phyloP scores from a whole-genome alignment of 2,329 filamentous ascomycete genomes.

The Ceratocystis diversiconidia region DNA sequence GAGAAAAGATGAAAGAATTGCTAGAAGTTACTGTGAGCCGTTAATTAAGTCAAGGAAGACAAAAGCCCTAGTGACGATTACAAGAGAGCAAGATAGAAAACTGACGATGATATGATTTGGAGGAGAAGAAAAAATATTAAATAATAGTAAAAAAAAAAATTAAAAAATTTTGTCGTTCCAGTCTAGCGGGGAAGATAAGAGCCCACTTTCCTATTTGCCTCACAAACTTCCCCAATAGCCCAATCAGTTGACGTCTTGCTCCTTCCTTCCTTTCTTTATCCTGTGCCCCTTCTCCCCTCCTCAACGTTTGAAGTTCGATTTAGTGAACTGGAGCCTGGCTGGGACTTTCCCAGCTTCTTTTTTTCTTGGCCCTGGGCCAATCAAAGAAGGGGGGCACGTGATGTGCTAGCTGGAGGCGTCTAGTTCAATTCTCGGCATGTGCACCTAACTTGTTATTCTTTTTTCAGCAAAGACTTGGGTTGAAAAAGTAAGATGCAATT shows the following conservation, averaged over 20 bases:
- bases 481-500: background rate
- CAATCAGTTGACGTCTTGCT: background rate
- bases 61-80: too few species aligned
- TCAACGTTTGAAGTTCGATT: background rate
- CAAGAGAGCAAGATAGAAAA: background rate
- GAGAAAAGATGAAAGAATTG: too few species aligned
- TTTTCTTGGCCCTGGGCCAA: background rate
- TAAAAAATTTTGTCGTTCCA: background rate
- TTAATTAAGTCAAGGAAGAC: too few species aligned
- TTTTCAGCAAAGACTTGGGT: background rate
- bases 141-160: conserved; percentile 8
- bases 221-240: background rate
- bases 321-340: background rate
- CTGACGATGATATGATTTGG: background rate
- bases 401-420: background rate
- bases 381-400: background rate
- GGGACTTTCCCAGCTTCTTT: background rate
- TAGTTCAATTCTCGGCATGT: background rate
- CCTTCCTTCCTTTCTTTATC: background rate
- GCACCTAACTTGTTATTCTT: background rate
- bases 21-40: too few species aligned
- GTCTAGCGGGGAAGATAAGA: background rate
- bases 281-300: background rate
- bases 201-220: background rate
- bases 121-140: conserved; percentile 2